phyloP scores from a whole-genome alignment of 1,139 yeast species.

The Lodderomyces pseudojiufengensis region DNA sequence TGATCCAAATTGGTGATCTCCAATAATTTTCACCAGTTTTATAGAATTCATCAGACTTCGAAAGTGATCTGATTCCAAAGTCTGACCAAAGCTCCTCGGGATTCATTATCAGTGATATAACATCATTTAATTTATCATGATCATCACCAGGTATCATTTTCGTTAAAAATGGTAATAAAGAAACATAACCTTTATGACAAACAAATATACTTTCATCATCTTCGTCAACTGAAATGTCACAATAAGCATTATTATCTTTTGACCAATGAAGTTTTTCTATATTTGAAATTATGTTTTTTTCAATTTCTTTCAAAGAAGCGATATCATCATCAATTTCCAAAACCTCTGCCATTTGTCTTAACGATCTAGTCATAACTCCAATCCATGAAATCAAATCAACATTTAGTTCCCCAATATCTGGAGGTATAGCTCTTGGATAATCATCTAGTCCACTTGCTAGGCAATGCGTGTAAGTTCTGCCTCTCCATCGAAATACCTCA shows the following conservation, averaged over 20 bases:
- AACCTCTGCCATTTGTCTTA: slow-evolving; percentile 70
- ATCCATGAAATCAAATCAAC: slow-evolving; percentile 92
- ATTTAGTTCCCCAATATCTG: slow-evolving; percentile 85
- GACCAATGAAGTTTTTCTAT: slow-evolving; percentile 81
- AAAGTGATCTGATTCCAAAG: slow-evolving; percentile 79
- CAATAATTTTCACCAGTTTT: slow-evolving; percentile 88
- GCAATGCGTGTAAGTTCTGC: slow-evolving; percentile 80
- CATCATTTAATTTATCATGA: slow-evolving; percentile 44
- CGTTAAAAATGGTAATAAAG: slow-evolving; percentile 80
- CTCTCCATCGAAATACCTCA: slow-evolving; percentile 93
- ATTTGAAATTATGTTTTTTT: slow-evolving; percentile 55
- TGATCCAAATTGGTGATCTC: slow-evolving; percentile 94
- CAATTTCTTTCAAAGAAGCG: slow-evolving; percentile 47
- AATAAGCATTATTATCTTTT: slow-evolving; percentile 59
- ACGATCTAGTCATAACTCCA: slow-evolving; percentile 84
- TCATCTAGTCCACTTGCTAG: slow-evolving; percentile 94
- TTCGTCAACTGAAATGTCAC: slow-evolving; percentile 79
- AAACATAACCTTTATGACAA: slow-evolving; percentile 87
- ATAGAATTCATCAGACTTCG: slow-evolving; percentile 62
- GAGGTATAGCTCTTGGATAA: slow-evolving; percentile 81
- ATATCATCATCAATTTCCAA: slow-evolving; percentile 60
- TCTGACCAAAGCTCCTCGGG: slow-evolving; percentile 75
- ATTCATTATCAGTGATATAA: slow-evolving; percentile 59
- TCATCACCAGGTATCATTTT: slow-evolving; percentile 56
- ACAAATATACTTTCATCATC: slow-evolving; percentile 62